Evolutionary conservation across 306 rosid species (phyloP).

Genomic region (Gillenia trifoliata): DNA sequence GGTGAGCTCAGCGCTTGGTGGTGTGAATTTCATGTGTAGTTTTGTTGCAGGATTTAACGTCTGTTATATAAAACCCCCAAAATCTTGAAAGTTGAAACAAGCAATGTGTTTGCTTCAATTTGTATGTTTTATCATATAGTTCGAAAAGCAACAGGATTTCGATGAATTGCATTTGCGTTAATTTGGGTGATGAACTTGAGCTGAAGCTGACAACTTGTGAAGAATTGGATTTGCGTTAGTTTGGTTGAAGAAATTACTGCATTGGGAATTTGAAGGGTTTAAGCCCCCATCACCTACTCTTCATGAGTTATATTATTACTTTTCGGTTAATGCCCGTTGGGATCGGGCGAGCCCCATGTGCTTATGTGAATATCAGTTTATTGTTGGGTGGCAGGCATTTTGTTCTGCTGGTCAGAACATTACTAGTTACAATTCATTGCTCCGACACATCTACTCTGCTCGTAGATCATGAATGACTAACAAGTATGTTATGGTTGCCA

Average conservation of each 20-base stretch:
- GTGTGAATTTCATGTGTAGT: neutral
- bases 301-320: neutral
- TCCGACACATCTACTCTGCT: neutral
- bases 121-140: neutral
- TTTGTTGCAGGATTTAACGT: neutral
- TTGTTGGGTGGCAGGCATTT: neutral
- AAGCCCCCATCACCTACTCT: neutral
- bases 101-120: neutral
- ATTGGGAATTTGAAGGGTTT: neutral
- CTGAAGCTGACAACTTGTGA: neutral
- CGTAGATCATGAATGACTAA: neutral
- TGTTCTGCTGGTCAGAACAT: neutral
- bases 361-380: neutral
- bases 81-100: neutral
- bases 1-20: slow-evolving; percentile 28
- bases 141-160: neutral
- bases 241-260: neutral
- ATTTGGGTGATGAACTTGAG: neutral
- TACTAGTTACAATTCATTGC: neutral
- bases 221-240: neutral
- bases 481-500: neutral
- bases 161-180: neutral
- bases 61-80: neutral
- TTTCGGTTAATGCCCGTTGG: neutral
- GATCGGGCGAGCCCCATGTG: neutral